phyloP scores from a whole-genome alignment of 2,329 filamentous ascomycete genomes.

The Polychaeton citri region DNA sequence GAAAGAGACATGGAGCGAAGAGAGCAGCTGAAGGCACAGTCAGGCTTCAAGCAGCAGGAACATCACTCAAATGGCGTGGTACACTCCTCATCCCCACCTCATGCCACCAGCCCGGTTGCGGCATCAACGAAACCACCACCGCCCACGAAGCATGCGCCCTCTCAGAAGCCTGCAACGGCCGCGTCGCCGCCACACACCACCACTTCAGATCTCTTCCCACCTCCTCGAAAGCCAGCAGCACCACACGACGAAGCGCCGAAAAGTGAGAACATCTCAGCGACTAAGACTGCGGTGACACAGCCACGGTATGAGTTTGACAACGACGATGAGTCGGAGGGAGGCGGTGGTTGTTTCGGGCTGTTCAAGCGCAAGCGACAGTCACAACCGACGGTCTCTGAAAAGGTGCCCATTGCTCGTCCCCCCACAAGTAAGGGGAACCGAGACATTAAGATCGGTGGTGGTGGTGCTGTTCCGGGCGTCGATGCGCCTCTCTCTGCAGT shows the following conservation, averaged over 20 bases:
- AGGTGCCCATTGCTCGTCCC: conserved; percentile 9
- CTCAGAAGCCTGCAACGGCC: not conserved
- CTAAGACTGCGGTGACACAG: conserved; percentile 14
- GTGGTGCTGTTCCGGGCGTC: conserved; percentile 39
- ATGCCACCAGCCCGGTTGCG: too few relatives aligned
- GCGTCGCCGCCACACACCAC: conserved; percentile 3
- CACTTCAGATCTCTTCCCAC: conserved; percentile 18
- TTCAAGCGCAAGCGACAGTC: conserved; percentile 18
- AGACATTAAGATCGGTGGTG: conserved; percentile 30
- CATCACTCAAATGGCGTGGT: too few relatives aligned
- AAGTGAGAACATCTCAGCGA: conserved; percentile 19
- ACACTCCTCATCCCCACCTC: too few relatives aligned
- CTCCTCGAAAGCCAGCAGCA: conserved; percentile 8
- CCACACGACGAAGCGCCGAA: conserved; percentile 15
- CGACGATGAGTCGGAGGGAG: conserved; percentile 8
- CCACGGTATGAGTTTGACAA: conserved; percentile 6
- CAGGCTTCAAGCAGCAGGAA: too few relatives aligned
- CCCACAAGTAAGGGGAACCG: conserved; percentile 11
- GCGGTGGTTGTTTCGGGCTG: conserved; percentile 19
- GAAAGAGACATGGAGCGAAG: too few relatives aligned
- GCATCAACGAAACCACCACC: too few relatives aligned
- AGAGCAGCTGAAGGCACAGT: too few relatives aligned
- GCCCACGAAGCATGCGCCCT: not conserved
- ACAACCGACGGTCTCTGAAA: conserved; percentile 7
- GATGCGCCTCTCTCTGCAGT: conserved; percentile 72